Percentiles rank a stretch among this genome's conserved stretches.
phyloP scores from a whole-genome alignment of 1,139 yeast species.

The Candida albicans region DNA sequence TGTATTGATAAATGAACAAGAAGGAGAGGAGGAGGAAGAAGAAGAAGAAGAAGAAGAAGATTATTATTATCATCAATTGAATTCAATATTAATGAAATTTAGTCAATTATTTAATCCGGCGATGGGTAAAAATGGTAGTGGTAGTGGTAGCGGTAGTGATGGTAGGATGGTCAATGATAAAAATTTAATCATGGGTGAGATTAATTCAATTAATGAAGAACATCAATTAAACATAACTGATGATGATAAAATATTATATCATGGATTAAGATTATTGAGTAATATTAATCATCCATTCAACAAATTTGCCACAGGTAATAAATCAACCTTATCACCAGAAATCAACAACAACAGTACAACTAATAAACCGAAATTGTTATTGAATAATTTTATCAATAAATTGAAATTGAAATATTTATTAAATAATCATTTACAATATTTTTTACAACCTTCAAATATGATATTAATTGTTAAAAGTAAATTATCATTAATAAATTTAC shows the following conservation, averaged over 20 bases:
- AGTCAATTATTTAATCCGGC: constrained; percentile 54
- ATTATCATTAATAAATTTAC: constrained; percentile 56
- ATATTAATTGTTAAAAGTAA: constrained; percentile 62
- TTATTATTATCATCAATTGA: constrained; percentile 20
- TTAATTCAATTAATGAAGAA: constrained; percentile 62
- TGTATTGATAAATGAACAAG: constrained; percentile 43
- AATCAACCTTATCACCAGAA: constrained; percentile 22
- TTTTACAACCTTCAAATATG: constrained; percentile 45
- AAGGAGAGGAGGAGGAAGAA: constrained; percentile 12
- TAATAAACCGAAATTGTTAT: too few relatives aligned
- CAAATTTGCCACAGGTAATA: constrained; percentile 47
- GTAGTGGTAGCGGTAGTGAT: constrained; percentile 48
- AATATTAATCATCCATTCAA: constrained; percentile 41
- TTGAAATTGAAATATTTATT: constrained; percentile 20
- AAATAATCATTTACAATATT: constrained; percentile 25
- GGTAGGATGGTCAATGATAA: constrained; percentile 46
- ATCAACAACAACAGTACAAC: too few relatives aligned
- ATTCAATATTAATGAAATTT: constrained; percentile 47
- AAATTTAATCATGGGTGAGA: constrained; percentile 47
- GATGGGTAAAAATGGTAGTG: constrained; percentile 36
- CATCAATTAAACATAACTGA: constrained; percentile 51
- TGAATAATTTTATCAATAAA: constrained; percentile 14
- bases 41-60: too few relatives aligned
- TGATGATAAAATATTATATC: constrained; percentile 50
- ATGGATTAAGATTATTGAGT: constrained; percentile 56